Base-by-base conservation (phyloP, 352 stramenopile genomes). In the Globisporangium rhizosaccharum region DNA sequence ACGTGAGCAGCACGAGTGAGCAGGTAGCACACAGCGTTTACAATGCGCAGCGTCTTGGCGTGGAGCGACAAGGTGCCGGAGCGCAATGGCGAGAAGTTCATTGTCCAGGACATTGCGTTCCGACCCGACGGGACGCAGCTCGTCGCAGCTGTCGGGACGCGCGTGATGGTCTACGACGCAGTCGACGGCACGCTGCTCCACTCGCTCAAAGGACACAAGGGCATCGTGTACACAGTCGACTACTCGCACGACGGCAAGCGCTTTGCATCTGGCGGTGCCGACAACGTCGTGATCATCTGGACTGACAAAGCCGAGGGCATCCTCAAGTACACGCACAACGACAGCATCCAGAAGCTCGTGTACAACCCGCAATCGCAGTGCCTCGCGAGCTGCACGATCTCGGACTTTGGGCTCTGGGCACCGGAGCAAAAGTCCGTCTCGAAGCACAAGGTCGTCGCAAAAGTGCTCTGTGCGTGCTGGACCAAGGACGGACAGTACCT, bases 251-350 rank as follows among this genome's bases (percentile, higher is more conserved):
- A 98, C 57, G 93, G 93, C 53, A 96, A 95, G 60, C 85, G 87
- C 7, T 98, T 98, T 57, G 88, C 90, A 11, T 97, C 87, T 0
- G 93, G 94, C 37, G 94, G 93, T 14, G 88, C 91, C 0, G 95
- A 98, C 74, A 97, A 97, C 61, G 90, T 92, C 39, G 93, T 98
- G n/a, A 98, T 98, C 59, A 98, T 98, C 65, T 98, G 95, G 95
- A 98, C 85, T 26, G 79, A 88, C 63, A 97, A 97, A 56, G 92
- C 87, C 46, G 88, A 98, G 57, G 92, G 91, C 12, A 90, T 98
- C 51, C 82, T 98, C 62, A 98, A 98, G 78, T 98, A 98, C 75
- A 97, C 87, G 39, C 95, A 98, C 84, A 96, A 96, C 65, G 90
- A 97, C 62, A 89, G 79, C 18, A 96, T 98, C 56, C 91, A 97